Evolutionary conservation across 371 early-diverging fungal species (phyloP).

Genomic region (Rhizopus arrhizus): DNA sequence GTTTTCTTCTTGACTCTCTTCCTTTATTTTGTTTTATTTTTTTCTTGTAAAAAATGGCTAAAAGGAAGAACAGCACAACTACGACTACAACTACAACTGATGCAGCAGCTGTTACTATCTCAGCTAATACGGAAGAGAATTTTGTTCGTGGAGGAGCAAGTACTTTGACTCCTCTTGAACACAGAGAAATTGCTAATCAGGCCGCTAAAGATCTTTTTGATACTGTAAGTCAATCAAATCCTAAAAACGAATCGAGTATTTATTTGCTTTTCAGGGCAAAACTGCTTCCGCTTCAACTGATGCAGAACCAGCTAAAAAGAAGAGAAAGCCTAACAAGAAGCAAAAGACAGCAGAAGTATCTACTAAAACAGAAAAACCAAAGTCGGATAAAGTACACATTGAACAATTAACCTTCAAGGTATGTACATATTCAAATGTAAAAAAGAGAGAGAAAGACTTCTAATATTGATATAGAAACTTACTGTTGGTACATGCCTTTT

Average conservation of each 20-base stretch:
- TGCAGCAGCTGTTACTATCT: slow-evolving; percentile 29
- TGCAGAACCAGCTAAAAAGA: slow-evolving; percentile 58
- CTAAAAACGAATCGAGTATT: too few species aligned
- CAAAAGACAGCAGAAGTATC: slow-evolving; percentile 21
- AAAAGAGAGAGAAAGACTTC: too few species aligned
- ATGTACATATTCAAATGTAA: background rate
- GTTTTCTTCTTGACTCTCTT: too few species aligned
- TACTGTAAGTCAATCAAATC: slow-evolving; percentile 21
- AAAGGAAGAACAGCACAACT: slow-evolving; percentile 22
- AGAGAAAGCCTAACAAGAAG: slow-evolving; percentile 46
- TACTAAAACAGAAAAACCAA: slow-evolving; percentile 40
- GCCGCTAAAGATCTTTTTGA: slow-evolving; percentile 68
- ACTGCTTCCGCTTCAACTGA: slow-evolving; percentile 5
- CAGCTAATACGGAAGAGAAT: slow-evolving; percentile 39
- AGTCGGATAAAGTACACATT: slow-evolving; percentile 49
- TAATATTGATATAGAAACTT: slow-evolving; percentile 29
- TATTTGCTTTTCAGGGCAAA: too few species aligned
- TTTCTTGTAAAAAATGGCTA: slow-evolving; percentile 12
- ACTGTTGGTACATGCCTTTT: slow-evolving; percentile 73
- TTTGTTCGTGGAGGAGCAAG: slow-evolving; percentile 87
- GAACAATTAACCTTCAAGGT: slow-evolving; percentile 67
- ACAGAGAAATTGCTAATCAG: slow-evolving; percentile 74
- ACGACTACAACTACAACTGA: slow-evolving; percentile 9
- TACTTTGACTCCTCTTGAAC: slow-evolving; percentile 81
- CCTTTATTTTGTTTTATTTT: background rate